Evolutionary conservation across 345 rosid genomes (phyloP), one percentile per base, ranked within the genome.

Genomic region (Boechera retrofracta): DNA sequence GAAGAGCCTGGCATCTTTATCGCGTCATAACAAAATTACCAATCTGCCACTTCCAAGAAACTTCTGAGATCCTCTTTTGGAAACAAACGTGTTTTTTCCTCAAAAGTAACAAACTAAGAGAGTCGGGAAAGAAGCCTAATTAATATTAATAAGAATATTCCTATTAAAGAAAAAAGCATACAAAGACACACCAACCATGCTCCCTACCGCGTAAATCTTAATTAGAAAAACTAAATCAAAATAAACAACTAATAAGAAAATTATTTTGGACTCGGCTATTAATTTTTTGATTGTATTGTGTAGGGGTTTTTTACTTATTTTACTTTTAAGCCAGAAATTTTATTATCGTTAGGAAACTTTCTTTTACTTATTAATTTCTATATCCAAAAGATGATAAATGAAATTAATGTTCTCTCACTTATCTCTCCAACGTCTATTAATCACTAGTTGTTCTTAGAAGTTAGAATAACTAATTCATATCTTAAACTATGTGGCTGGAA

Each of bases 31-130:
- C 3, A 3, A 41, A 44, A 28, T 36, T 53, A 67, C 70, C 7
- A 51, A 29, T 33, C 29, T 67, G 64, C 66, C 78, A 60, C 39
- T 61, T 73, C 78, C 53, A 73, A 53, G 78, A 79, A 79, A 73
- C 60, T 73, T 79, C 74, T 60, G 31, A 52, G 57, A 13, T 67
- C 71, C 38, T 67, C 65, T 53, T 67, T 29, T 47, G 18, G 24
- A 67, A 68, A 73, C 58, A 1, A 21, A 73, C 64, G 78, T 73
- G 74, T 35, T 73, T 38, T 74, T 71, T 66, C 6, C 29, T 16
- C 10, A 32, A 66, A 74, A 41, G 35, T 54, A 56, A 11, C 74
- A 21, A 48, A 76, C 13, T 35, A 48, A 10, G 39, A 33, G 16
- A 18, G 38, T 42, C 28, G 18, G 21, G 45, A 64, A 47, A 33